phyloP scores from a whole-genome alignment of 805 yeast species.

The Candida taoyuanica region DNA sequence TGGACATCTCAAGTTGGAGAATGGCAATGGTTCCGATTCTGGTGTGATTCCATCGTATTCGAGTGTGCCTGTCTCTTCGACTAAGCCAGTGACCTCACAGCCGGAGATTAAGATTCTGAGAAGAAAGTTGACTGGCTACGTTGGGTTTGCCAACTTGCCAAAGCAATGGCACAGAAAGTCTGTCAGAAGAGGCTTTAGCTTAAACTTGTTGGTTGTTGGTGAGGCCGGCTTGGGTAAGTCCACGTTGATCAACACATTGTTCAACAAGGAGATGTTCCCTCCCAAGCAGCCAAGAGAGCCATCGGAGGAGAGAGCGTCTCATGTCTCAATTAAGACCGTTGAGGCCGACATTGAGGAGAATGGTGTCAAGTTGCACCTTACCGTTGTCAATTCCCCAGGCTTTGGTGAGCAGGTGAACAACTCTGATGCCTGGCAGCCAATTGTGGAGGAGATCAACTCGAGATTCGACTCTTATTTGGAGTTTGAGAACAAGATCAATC shows the following conservation, averaged over 20 bases:
- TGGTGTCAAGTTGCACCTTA: constrained; percentile 81
- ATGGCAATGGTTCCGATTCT: neutral
- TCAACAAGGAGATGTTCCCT: constrained; percentile 59
- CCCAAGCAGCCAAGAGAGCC: constrained; percentile 36
- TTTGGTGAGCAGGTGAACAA: constrained; percentile 89
- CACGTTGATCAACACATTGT: constrained; percentile 86
- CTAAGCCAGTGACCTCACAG: constrained; percentile 25
- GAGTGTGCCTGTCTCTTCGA: constrained; percentile 1
- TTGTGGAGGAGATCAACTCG: constrained; percentile 79
- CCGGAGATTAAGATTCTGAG: constrained; percentile 57
- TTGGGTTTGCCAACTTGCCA: constrained; percentile 96
- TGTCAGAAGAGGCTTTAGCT: constrained; percentile 80
- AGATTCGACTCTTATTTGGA: constrained; percentile 89
- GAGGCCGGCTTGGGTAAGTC: constrained; percentile 91
- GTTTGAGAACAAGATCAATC: constrained; percentile 76
- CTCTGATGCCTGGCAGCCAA: constrained; percentile 79
- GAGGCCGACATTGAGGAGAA: constrained; percentile 83
- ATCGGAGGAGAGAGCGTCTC: constrained; percentile 38
- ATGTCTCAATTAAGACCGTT: constrained; percentile 55
- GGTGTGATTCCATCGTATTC: neutral
- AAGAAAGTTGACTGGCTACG: constrained; percentile 85
- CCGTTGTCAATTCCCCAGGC: constrained; percentile 87
- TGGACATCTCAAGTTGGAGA: constrained; percentile 6
- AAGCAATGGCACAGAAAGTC: constrained; percentile 98
- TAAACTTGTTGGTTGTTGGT: constrained; percentile 87